Base-by-base conservation (phyloP, 1,139 yeast genomes). In the Diutina rugosa region DNA sequence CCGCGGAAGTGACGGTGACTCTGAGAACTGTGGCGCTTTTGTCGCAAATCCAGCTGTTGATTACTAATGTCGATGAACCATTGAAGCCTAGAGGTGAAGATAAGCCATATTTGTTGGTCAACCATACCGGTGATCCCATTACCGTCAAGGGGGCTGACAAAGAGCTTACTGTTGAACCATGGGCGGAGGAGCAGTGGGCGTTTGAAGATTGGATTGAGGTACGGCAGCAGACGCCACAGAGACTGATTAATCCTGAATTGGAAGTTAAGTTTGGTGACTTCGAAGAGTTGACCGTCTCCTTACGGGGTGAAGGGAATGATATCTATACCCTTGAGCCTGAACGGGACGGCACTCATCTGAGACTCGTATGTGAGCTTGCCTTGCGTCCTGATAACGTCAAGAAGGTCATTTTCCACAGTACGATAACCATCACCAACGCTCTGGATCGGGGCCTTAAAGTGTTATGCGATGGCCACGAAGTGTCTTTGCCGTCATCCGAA, bases 121-220 rank as follows among this genome's bases (percentile, higher is more conserved):
- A 95, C 66, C 90, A 90, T 64, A 91, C 99, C 0, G 99, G 98
- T 0, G 79, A 78, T 61, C 84, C 85, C 57, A 59, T 93, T 38
- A 82, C 84, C 57, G 81, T 93, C 0, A 91, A 44, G 18, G 32
- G 28, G 7, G 29, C 44, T 1, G 14, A 9, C 7, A 18, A 46
- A 10, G 29, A 30, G 21, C 21, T 29, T n/a, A 38, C 32, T 10
- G 32, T 90, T 29, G 72, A 72, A 54, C 77, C 84, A 52, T 79
- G 80, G 3, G 79, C 78, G 6, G 71, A 71, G 7, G 69, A 81
- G 10, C 87, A 91, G 0, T 95, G 98, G 98, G 84, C 93, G 51
- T 95, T 95, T 72, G 96, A 91, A 64, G 97, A 93, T 65, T 93
- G 98, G 97, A 78, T 88, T 60, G 79, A 78, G 44, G 81, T 90